Evolutionary conservation across 805 yeast species (phyloP).

Genomic region (Lipomyces anomalus): DNA sequence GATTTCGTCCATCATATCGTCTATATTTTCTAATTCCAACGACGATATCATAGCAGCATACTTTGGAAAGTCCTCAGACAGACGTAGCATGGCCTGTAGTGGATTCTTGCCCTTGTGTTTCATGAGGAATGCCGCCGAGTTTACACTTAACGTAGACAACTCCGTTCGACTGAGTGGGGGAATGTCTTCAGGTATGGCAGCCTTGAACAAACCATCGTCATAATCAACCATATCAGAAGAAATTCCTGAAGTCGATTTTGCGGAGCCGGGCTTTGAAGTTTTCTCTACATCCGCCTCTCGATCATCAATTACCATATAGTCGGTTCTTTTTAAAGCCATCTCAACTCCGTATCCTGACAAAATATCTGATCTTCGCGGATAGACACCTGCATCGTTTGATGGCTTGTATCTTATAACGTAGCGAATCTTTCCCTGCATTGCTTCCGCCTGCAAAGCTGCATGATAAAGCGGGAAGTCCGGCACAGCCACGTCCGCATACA

Average conservation of each 20-base stretch:
- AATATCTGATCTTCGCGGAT: constrained; percentile 8
- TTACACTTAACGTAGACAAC: constrained; percentile 28
- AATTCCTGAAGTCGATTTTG: background rate
- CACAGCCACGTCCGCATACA: constrained; percentile 63
- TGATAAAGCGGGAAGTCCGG: constrained; percentile 52
- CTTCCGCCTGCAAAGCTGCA: constrained; percentile 51
- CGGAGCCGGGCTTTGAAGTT: background rate
- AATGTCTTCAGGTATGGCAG: constrained; percentile 25
- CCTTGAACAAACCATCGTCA: constrained; percentile 23
- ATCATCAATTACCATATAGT: constrained; percentile 61
- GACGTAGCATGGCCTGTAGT: constrained; percentile 36
- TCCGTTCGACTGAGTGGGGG: constrained; percentile 22
- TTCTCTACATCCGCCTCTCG: constrained; percentile 26
- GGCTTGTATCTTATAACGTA: constrained; percentile 74
- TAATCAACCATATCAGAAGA: constrained; percentile 9
- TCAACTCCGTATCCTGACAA: constrained; percentile 60
- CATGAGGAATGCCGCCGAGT: constrained; percentile 36
- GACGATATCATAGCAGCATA: constrained; percentile 40
- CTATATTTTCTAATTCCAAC: constrained; percentile 12
- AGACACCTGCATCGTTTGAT: constrained; percentile 25
- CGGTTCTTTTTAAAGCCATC: constrained; percentile 58
- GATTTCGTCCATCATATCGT: constrained; percentile 23
- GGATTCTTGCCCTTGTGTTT: constrained; percentile 27
- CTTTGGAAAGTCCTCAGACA: constrained; percentile 53
- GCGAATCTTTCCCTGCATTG: constrained; percentile 58